Percentiles rank a stretch among this genome's conserved stretches.
Evolutionary conservation across 1,284 basidiomycete genomes (phyloP).

Genomic region (Fomitopsis betulina): DNA sequence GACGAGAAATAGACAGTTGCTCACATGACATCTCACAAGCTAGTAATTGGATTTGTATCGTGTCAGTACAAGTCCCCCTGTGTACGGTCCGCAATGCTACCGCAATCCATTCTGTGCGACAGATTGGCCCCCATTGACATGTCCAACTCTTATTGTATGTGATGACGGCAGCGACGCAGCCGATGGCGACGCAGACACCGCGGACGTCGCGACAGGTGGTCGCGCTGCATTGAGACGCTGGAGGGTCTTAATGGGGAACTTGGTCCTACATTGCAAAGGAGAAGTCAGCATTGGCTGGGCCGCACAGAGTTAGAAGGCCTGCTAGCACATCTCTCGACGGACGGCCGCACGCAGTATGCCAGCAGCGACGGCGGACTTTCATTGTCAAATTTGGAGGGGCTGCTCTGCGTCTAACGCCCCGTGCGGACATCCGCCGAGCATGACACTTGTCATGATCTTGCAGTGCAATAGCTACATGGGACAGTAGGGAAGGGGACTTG

Average conservation of each 20-base stretch:
- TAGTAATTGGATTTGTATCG: not conserved
- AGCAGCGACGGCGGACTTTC: not conserved
- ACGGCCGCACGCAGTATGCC: slow-evolving; percentile 1
- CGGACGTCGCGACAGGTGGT: slow-evolving; percentile 22
- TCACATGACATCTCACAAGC: not conserved
- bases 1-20: not conserved
- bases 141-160: not conserved
- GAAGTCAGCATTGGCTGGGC: slow-evolving; percentile 3
- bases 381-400: not conserved
- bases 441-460: not conserved
- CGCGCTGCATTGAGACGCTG: slow-evolving; percentile 69
- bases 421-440: slow-evolving; percentile 1
- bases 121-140: not conserved
- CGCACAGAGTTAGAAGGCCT: not conserved
- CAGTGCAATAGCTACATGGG: not conserved
- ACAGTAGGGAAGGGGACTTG: slow-evolving; percentile 30
- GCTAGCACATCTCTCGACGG: not conserved
- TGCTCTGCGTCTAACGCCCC: not conserved
- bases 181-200: slow-evolving; percentile 4
- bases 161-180: slow-evolving; percentile 10
- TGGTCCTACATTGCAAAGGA: slow-evolving; percentile 53
- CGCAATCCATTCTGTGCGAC: not conserved
- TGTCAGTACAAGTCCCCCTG: not conserved
- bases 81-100: not conserved
- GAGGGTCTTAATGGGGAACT: slow-evolving; percentile 87